These are phyloP conservation scores for Pythium brassicae DNA, from an alignment of 352 stramenopile genomes.

Conservation along the genomic window DNA sequence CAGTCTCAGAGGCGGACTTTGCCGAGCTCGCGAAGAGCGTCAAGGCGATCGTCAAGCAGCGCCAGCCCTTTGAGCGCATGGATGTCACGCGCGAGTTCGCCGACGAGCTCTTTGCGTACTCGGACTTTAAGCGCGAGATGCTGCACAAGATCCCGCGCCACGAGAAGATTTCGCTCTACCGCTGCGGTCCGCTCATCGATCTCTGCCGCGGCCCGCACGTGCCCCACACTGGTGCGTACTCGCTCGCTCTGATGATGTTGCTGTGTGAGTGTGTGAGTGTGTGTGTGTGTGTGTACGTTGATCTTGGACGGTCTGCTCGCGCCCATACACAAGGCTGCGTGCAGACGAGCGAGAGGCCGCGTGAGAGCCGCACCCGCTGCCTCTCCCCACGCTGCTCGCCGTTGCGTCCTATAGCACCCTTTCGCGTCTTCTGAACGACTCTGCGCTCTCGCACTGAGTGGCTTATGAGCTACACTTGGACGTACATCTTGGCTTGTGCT, in stretches of 20 bases:
- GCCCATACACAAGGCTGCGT: constrained; percentile 36
- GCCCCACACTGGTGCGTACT: constrained; percentile 83
- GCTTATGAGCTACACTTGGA: constrained; percentile 77
- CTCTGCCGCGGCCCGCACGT: constrained; percentile 96
- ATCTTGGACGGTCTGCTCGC: constrained; percentile 38
- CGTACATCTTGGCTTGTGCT: constrained; percentile 32
- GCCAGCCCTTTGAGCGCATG: constrained; percentile 91
- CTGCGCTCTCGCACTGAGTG: constrained; percentile 70
- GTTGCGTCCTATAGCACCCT: constrained; percentile 51
- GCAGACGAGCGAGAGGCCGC: constrained; percentile 86
- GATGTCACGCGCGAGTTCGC: constrained; percentile 91
- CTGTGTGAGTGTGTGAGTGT: constrained; percentile 44
- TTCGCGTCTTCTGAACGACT: constrained; percentile 63
- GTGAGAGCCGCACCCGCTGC: constrained; percentile 15
- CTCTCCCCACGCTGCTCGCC: constrained; percentile 12
- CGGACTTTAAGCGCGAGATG: constrained; percentile 97
- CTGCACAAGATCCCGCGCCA: constrained; percentile 94
- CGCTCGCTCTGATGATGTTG: too few relatives aligned
- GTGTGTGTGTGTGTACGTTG: constrained; percentile 1
- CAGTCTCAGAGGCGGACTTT: constrained; percentile 75
- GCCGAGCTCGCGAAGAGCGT: constrained; percentile 83
- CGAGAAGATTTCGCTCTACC: constrained; percentile 95
- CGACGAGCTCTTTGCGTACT: constrained; percentile 88
- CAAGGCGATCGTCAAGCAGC: constrained; percentile 94
- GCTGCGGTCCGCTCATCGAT: constrained; percentile 97